Conservation (phyloP, 352 stramenopile genomes). For the Globisporangium carolinianum region DNA sequence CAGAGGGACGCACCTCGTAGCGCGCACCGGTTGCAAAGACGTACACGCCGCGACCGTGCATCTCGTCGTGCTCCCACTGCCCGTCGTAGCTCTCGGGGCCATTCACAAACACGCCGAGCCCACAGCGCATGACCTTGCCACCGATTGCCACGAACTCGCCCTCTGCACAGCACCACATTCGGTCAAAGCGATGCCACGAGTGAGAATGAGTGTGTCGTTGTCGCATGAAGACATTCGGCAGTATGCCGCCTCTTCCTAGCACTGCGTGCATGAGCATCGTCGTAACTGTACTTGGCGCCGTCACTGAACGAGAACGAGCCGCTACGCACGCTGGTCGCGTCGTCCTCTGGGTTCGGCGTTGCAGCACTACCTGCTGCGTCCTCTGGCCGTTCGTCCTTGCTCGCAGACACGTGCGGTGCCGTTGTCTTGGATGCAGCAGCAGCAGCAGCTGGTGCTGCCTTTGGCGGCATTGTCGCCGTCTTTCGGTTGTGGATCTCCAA, state of each 20-base stretch:
- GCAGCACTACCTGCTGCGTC: conserved; percentile 14
- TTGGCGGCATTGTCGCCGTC: conserved; percentile 4
- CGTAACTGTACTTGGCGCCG: conserved; percentile 49
- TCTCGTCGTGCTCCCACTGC: conserved; percentile 54
- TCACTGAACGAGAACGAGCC: conserved; percentile 67
- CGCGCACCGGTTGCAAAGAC: conserved; percentile 56
- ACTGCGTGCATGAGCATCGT: background rate
- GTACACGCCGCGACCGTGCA: conserved; percentile 63
- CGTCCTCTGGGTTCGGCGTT: conserved; percentile 18
- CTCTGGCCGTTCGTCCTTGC: conserved; percentile 15
- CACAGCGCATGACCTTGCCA: conserved; percentile 47
- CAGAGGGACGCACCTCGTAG: conserved; percentile 38
- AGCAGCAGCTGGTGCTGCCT: conserved; percentile 8
- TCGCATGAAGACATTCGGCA: too few relatives aligned
- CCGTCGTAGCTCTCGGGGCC: conserved; percentile 62
- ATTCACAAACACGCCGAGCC: conserved; percentile 34
- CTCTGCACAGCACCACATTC: conserved; percentile 12
- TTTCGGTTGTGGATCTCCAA: too few relatives aligned
- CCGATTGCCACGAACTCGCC: conserved; percentile 32
- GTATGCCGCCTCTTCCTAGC: too few relatives aligned
- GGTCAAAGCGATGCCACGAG: background rate
- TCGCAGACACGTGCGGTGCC: background rate
- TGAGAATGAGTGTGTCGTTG: too few relatives aligned
- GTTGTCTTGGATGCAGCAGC: background rate
- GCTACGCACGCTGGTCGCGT: conserved; percentile 21